Evolutionary conservation across 2,329 filamentous ascomycete genomes (phyloP).

Genomic region (Arthroderma uncinatum): DNA sequence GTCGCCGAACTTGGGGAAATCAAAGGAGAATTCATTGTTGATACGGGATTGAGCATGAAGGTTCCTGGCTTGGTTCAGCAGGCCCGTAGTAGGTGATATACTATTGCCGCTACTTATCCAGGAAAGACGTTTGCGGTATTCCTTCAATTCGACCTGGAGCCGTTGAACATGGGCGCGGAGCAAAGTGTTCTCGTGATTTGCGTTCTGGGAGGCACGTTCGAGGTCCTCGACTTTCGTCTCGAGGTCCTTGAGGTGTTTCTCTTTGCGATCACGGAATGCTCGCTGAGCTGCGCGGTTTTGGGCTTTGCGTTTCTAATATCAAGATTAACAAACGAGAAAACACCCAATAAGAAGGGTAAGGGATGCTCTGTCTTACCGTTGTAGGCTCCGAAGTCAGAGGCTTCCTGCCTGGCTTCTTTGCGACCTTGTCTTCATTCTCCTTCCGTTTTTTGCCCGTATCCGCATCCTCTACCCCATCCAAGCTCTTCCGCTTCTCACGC

Average conservation of each 20-base stretch:
- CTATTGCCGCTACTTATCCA: slow-evolving; percentile 42
- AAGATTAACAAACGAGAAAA: slow-evolving; percentile 15
- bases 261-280: slow-evolving; percentile 88
- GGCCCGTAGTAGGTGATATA: slow-evolving; percentile 36
- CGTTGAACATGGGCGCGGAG: slow-evolving; percentile 81
- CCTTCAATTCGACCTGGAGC: slow-evolving; percentile 69
- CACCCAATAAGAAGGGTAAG: background rate
- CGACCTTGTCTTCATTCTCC: slow-evolving; percentile 70
- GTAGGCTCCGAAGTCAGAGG: slow-evolving; percentile 91
- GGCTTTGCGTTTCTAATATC: slow-evolving; percentile 55
- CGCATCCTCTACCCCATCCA: slow-evolving; percentile 48
- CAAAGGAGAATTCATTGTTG: slow-evolving; percentile 82
- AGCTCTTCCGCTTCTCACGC: slow-evolving; percentile 51
- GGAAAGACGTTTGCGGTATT: slow-evolving; percentile 80
- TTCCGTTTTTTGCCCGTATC: slow-evolving; percentile 59
- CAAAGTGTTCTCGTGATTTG: slow-evolving; percentile 74
- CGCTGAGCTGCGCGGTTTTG: slow-evolving; percentile 88
- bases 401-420: slow-evolving; percentile 95
- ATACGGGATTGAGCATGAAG: slow-evolving; percentile 48
- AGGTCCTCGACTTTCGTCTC: slow-evolving; percentile 49
- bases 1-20: slow-evolving; percentile 86
- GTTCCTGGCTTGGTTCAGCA: slow-evolving; percentile 36
- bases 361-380: slow-evolving; percentile 55
- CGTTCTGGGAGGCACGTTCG: slow-evolving; percentile 70
- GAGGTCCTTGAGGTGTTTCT: slow-evolving; percentile 53